Conservation (phyloP, 257 asterid genomes). For the Pogostemon cablin region DNA sequence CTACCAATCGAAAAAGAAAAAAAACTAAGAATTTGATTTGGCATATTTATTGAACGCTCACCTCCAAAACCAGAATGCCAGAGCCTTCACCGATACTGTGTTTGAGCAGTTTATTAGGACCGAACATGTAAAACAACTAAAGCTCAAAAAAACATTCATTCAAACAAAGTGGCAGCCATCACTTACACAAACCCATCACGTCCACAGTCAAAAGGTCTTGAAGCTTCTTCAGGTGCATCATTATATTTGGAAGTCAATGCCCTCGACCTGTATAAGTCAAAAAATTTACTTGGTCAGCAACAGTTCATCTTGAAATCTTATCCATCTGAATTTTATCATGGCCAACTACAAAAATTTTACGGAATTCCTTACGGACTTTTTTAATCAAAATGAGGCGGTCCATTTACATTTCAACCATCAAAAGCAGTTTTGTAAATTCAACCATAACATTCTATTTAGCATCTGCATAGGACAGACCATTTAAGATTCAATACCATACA, state of each 20-base stretch:
- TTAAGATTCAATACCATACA: neutral
- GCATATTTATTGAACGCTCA: slow-evolving; percentile 40
- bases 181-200: slow-evolving; percentile 99
- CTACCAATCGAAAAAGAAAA: neutral
- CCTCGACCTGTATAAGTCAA: slow-evolving; percentile 63
- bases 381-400: neutral
- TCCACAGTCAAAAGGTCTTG: slow-evolving; percentile 88
- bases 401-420: neutral
- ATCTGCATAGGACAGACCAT: neutral
- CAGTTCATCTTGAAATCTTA: neutral
- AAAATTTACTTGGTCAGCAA: slow-evolving; percentile 11
- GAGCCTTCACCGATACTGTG: slow-evolving; percentile 95
- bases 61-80: slow-evolving; percentile 92
- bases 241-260: slow-evolving; percentile 90
- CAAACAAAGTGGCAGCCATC: slow-evolving; percentile 8
- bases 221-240: slow-evolving; percentile 72
- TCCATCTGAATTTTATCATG: too few species aligned
- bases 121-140: slow-evolving; percentile 22
- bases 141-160: slow-evolving; percentile 20
- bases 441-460: neutral
- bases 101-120: slow-evolving; percentile 38
- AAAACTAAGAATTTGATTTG: neutral
- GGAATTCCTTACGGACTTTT: neutral
- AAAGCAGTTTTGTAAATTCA: too few species aligned
- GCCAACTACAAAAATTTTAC: neutral